Evolutionary conservation across 148 eudicot genomes (phyloP), one percentile per base, ranked within the genome.

Genomic region (Rhododendron molle): DNA sequence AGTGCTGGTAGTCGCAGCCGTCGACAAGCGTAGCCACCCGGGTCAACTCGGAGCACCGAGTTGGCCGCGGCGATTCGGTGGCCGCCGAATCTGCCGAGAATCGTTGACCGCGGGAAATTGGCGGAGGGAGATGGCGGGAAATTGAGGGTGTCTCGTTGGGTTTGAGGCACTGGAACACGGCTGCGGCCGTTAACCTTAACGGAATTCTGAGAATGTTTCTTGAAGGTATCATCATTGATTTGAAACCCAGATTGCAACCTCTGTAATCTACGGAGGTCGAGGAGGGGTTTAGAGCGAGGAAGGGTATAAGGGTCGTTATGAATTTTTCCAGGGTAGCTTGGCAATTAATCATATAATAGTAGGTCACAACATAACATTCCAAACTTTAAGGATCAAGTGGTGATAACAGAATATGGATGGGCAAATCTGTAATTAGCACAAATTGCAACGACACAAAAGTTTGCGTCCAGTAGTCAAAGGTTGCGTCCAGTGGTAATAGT

Each of bases 1-100:
- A 90, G 88, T 90, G 92, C 76, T 65, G 82, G 85, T 88, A 90
- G 84, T 90, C 92, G 81, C 92, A 88, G 73, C 92, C 90, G 69
- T 86, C 87, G 44, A 90, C 86, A 38, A 88, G 54, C 38, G 86
- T 81, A 16, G 88, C 88, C 58, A 76, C 86, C 80, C 86, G 86
- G 28, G 78, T 47, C 82, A 81, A 43, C 83, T 86, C 88, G 78
- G 62, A 81, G 28, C n/a, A 20, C 83, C 8, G 43, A 54, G 43
- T 54, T 16, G 83, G 83, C 67, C 7, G 82, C 82, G 23, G 62
- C 13, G 82, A 50, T 20, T 80, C 18, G 56, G 56, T 50, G 62
- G 69, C 49, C 71, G 71, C 78, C 77, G 78, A 38, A 38, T 74
- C 78, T 9, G 46, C 38, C n/a, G 78, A 74, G 78, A 7, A 38